Percentiles rank a stretch among this genome's conserved stretches.
phyloP scores from a whole-genome alignment of 208 protist genomes.

The Trypanosoma avium region DNA sequence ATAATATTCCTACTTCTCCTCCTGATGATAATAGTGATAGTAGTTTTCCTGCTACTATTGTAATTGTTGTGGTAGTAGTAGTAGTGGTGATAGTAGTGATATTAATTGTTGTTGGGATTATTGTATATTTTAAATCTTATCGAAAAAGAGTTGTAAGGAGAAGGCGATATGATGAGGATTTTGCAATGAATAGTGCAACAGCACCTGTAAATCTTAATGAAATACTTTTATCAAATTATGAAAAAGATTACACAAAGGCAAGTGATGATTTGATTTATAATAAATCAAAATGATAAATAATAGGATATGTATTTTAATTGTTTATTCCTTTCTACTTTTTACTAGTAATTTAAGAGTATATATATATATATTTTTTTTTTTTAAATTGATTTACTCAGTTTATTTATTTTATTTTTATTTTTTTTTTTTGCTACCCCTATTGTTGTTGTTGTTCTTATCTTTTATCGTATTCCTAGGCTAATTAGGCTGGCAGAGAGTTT shows the following conservation, averaged over 20 bases:
- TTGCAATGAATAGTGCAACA: slow-evolving; percentile 18
- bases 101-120: background rate
- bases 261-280: background rate
- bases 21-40: background rate
- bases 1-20: background rate
- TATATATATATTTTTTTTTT: too few relatives aligned
- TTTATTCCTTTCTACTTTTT: too few relatives aligned
- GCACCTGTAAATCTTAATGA: slow-evolving; percentile 18
- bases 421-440: too few relatives aligned
- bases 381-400: too few relatives aligned
- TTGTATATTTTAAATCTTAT: slow-evolving; percentile 5
- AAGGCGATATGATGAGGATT: slow-evolving; percentile 20
- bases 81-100: background rate
- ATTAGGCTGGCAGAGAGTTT: too few relatives aligned
- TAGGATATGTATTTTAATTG: too few relatives aligned
- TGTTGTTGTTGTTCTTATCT: too few relatives aligned
- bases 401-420: too few relatives aligned
- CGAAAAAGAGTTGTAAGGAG: background rate
- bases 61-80: slow-evolving; percentile 6
- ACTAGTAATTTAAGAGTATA: too few relatives aligned
- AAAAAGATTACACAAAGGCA: background rate
- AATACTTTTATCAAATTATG: slow-evolving; percentile 6
- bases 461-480: too few relatives aligned
- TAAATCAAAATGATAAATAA: too few relatives aligned
- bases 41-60: background rate